Base-by-base conservation (phyloP, 2,329 filamentous ascomycete species). In the Alternaria ventricosa region DNA sequence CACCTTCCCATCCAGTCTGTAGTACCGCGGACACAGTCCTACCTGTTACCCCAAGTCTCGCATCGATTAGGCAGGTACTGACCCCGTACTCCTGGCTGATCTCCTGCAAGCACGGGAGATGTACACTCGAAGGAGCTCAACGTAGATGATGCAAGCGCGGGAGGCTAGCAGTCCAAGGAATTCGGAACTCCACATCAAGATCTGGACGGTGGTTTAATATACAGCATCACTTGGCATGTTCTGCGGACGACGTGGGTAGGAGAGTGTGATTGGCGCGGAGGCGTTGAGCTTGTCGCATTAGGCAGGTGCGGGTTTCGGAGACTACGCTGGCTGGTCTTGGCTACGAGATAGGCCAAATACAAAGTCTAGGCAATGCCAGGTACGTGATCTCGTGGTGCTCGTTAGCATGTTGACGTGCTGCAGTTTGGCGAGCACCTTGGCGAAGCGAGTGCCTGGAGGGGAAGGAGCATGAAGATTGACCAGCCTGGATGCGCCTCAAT, bases 121-220 rank as follows among this genome's bases (percentile, higher is more conserved):
- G 63, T 10, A 61, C 69, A 56, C 63, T 67, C 61, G 55, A 60
- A 62, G 55, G 59, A 61, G 60, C 28, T 45, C 56, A 18, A 55
- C 12, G 22, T 49, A 22, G 56, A 60, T 65, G 43, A 53, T 68
- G 61, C 61, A 73, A 55, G 64, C 50, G 64, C 71, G 69, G 70
- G 67, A 69, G 65, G 71, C 67, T 58, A 15, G 55, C 61, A 49
- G 58, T 64, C 58, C 47, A 65, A 61, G 54, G 49, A 43, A 20
- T 47, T 65, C 49, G 55, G 47, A 61, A 33, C 27, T 50, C 44
- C 15, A 50, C 23, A 43, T 43, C 18, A 36, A 30, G 51, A 55
- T 64, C 47, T 76, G 68, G 65, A 66, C 73, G 73, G 74, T 27
- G 46, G 45, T 65, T 74, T 73, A 73, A 77, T 77, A 61, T 76